A percentile compares a stretch with the other conserved stretches of the same genome.
These are phyloP conservation scores for Leucosporidium scottii DNA, from an alignment of 768 basidiomycete genomes.

Conservation along the genomic window DNA sequence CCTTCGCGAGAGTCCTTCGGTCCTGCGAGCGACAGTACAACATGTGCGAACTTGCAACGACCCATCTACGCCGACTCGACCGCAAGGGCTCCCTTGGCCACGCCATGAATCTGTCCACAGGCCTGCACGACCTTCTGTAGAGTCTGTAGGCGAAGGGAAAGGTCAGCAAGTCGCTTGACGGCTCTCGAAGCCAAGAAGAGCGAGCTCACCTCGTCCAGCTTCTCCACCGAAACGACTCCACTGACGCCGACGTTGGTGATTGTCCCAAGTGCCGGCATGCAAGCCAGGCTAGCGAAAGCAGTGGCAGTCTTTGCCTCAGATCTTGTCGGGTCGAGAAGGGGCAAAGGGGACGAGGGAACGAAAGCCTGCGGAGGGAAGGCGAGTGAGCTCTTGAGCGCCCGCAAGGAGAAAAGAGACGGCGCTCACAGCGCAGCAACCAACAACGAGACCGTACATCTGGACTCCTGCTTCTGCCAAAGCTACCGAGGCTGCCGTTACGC, in stretches of 20 bases:
- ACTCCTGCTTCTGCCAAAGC: conserved; percentile 90
- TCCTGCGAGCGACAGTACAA: no score
- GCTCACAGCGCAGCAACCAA: conserved; percentile 71
- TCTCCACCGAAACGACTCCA: conserved; percentile 52
- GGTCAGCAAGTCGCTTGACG: conserved; percentile 10
- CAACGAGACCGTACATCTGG: conserved; percentile 79
- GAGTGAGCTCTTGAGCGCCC: conserved; percentile 45
- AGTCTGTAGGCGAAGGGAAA: neutral
- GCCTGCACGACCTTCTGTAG: neutral
- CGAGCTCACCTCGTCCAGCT: conserved; percentile 39
- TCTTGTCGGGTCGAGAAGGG: conserved; percentile 72
- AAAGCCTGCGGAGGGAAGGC: conserved; percentile 30
- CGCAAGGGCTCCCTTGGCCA: conserved; percentile 6
- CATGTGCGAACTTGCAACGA: no score
- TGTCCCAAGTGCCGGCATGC: conserved; percentile 77
- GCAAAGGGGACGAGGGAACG: neutral
- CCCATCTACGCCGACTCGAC: conserved; percentile 1
- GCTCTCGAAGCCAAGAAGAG: no score
- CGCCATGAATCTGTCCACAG: conserved; percentile 10
- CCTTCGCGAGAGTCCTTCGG: no score
- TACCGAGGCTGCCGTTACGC: conserved; percentile 75
- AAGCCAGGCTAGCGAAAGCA: conserved; percentile 68
- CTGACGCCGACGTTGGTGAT: conserved; percentile 80
- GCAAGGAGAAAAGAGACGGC: neutral
- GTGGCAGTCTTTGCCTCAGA: conserved; percentile 56